phyloP scores from a whole-genome alignment of 208 protist species.

The Acanthamoeba healyi region DNA sequence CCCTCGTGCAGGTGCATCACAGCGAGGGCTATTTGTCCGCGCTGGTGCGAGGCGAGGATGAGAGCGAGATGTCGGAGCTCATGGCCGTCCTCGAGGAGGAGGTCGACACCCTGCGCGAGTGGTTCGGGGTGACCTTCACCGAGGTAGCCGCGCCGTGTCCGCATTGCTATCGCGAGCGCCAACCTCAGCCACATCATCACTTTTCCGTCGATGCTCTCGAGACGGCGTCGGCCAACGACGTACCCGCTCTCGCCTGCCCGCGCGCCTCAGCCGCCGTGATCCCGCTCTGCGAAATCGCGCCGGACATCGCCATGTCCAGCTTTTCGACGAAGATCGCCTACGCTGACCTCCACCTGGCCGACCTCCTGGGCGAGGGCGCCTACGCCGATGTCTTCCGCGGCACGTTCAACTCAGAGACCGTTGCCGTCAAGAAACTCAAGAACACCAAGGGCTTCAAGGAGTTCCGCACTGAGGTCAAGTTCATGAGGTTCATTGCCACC shows the following conservation, averaged over 20 bases:
- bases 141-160: not conserved
- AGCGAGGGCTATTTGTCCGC: slow-evolving; percentile 16
- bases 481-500: slow-evolving; percentile 74
- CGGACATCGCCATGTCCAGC: slow-evolving; percentile 57
- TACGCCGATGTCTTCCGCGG: slow-evolving; percentile 60
- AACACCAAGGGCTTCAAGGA: slow-evolving; percentile 82
- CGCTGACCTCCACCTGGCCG: slow-evolving; percentile 1
- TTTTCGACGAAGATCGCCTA: not conserved
- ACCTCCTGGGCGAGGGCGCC: slow-evolving; percentile 66
- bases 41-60: not conserved
- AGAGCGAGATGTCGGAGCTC: not conserved
- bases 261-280: not conserved
- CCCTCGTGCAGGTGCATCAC: slow-evolving; percentile 32
- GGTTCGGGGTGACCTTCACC: slow-evolving; percentile 63
- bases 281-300: not conserved
- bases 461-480: slow-evolving; percentile 82
- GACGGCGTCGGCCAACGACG: slow-evolving; percentile 27
- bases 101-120: slow-evolving; percentile 52
- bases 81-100: slow-evolving; percentile 61
- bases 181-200: not conserved
- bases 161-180: slow-evolving; percentile 21
- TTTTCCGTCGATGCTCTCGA: slow-evolving; percentile 23
- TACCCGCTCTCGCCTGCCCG: not conserved
- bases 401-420: not conserved
- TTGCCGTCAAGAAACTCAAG: slow-evolving; percentile 69